Conservation (phyloP, 208 protist species). For the Crithidia expoeki region DNA sequence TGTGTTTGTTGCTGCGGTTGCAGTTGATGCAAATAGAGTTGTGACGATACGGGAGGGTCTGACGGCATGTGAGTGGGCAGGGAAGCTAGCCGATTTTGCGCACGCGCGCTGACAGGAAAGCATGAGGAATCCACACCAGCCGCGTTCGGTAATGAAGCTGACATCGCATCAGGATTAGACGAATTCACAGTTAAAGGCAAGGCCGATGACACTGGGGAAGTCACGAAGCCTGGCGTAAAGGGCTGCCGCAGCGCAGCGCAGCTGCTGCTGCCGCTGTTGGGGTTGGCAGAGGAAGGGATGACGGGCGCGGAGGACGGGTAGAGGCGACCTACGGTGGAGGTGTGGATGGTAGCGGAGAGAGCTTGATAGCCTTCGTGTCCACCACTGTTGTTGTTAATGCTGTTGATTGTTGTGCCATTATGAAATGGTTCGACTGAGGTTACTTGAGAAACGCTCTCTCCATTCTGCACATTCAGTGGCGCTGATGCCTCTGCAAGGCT, state of each 20-base stretch:
- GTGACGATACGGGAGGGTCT: too few species aligned
- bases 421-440: too few species aligned
- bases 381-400: not conserved
- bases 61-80: not conserved
- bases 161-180: too few species aligned
- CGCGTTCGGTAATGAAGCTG: not conserved
- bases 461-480: too few species aligned
- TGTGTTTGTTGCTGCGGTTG: too few species aligned
- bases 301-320: slow-evolving; percentile 8
- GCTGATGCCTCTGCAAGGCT: too few species aligned
- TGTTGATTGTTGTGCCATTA: too few species aligned
- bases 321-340: not conserved
- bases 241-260: not conserved
- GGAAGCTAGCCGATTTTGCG: not conserved
- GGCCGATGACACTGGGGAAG: not conserved
- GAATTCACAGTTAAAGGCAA: not conserved
- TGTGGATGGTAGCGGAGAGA: not conserved
- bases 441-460: too few species aligned
- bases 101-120: slow-evolving; percentile 7
- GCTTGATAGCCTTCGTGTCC: not conserved
- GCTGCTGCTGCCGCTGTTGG: not conserved
- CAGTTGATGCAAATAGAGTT: not conserved
- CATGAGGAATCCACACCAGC: not conserved
- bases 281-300: not conserved
- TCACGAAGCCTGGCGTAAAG: not conserved